These are phyloP conservation scores for Arthrobotrys iridis DNA, from an alignment of 2,329 filamentous ascomycete genomes.

Conservation along the genomic window DNA sequence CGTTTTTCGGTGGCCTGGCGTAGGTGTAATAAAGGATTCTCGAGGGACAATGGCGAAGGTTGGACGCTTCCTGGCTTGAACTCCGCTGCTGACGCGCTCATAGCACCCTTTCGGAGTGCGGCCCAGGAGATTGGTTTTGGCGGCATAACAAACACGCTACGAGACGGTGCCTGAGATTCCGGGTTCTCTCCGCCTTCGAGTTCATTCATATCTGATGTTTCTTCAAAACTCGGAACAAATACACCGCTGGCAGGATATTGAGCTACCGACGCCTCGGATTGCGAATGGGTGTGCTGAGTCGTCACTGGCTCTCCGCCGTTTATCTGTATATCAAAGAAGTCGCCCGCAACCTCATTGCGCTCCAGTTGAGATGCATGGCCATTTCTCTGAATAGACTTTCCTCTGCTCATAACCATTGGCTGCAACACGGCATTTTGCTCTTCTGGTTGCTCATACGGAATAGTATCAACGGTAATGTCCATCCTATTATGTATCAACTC, in stretches of 20 bases:
- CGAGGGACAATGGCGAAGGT: background rate
- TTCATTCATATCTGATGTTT: background rate
- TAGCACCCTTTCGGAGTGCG: background rate
- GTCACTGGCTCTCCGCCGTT: slow-evolving; percentile 2
- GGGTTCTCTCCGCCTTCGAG: slow-evolving; percentile 29
- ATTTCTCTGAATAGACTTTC: background rate
- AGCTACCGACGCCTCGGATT: background rate
- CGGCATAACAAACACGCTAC: slow-evolving; percentile 20
- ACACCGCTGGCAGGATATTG: background rate
- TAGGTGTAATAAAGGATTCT: slow-evolving; percentile 20
- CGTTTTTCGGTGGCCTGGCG: slow-evolving; percentile 4
- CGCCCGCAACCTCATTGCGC: slow-evolving; percentile 26
- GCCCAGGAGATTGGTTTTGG: slow-evolving; percentile 1
- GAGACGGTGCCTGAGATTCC: background rate
- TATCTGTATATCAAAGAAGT: slow-evolving; percentile 37
- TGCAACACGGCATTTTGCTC: slow-evolving; percentile 6
- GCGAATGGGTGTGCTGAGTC: background rate
- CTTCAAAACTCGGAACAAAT: slow-evolving; percentile 7
- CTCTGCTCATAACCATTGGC: background rate
- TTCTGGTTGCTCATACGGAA: slow-evolving; percentile 5
- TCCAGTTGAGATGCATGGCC: background rate
- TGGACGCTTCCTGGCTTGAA: slow-evolving; percentile 20
- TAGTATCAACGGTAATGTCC: slow-evolving; percentile 45
- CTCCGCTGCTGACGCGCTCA: slow-evolving; percentile 34
- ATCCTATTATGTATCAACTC: slow-evolving; percentile 44